Conservation (phyloP, 768 basidiomycete genomes). For the Trametes elegans region DNA sequence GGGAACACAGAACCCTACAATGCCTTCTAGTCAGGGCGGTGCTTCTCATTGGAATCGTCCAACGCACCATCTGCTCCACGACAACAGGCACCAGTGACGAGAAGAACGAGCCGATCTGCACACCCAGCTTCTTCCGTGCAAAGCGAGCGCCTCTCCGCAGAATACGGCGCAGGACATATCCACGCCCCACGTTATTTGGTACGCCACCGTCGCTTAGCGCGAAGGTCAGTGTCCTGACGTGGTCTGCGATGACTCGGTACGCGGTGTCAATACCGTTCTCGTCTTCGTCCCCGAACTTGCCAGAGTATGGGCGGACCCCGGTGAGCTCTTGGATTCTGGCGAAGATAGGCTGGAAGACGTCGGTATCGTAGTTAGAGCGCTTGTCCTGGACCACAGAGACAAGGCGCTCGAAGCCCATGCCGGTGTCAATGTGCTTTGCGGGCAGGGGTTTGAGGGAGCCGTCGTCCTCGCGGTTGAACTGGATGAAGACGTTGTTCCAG, state of each 20-base stretch:
- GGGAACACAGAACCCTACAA: constrained; percentile 86
- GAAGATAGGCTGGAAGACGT: constrained; percentile 91
- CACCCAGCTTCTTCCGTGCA: constrained; percentile 91
- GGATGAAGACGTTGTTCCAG: constrained; percentile 99
- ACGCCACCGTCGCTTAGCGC: constrained; percentile 96
- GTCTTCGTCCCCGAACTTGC: constrained; percentile 95
- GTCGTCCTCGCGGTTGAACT: constrained; percentile 94
- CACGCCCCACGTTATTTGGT: constrained; percentile 93
- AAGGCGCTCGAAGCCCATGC: constrained; percentile 98
- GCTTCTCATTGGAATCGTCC: background rate
- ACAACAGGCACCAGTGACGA: constrained; percentile 88
- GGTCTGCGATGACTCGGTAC: constrained; percentile 96
- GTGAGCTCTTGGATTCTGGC: constrained; percentile 83
- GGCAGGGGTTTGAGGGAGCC: constrained; percentile 79
- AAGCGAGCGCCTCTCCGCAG: constrained; percentile 93
- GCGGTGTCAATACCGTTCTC: constrained; percentile 94
- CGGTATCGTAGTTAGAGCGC: constrained; percentile 97
- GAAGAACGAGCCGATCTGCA: constrained; percentile 93
- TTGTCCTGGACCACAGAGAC: constrained; percentile 92
- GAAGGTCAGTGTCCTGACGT: constrained; percentile 92
- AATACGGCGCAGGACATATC: constrained; percentile 95
- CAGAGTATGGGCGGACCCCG: constrained; percentile 82
- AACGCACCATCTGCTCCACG: constrained; percentile 79
- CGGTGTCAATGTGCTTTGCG: constrained; percentile 95
- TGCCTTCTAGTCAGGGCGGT: background rate